These are phyloP conservation scores for Rickenella mellea DNA, from an alignment of 768 basidiomycete genomes.

Conservation along the genomic window DNA sequence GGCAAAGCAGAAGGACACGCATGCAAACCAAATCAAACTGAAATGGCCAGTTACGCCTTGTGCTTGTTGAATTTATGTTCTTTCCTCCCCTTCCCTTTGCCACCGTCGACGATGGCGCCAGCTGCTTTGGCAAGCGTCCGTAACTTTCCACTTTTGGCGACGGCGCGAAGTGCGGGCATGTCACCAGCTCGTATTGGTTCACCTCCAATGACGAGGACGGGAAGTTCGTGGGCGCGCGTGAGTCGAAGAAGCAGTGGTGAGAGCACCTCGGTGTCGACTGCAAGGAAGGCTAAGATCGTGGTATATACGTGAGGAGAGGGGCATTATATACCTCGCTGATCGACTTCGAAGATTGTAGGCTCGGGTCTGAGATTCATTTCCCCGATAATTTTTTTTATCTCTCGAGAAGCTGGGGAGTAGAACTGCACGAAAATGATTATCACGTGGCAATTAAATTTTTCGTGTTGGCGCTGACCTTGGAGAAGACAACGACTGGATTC, in stretches of 20 bases:
- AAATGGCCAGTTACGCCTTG: too few species aligned
- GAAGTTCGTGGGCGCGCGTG: slow-evolving; percentile 43
- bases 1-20: too few species aligned
- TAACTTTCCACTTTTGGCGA: slow-evolving; percentile 44
- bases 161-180: slow-evolving; percentile 39
- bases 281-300: neutral
- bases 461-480: neutral
- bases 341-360: slow-evolving; percentile 63
- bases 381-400: slow-evolving; percentile 50
- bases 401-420: slow-evolving; percentile 57
- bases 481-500: slow-evolving; percentile 66
- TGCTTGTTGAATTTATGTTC: neutral
- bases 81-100: slow-evolving; percentile 44
- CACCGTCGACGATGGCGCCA: slow-evolving; percentile 46
- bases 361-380: slow-evolving; percentile 49
- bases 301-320: neutral
- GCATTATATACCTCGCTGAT: slow-evolving; percentile 38
- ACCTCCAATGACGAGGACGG: slow-evolving; percentile 64
- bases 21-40: too few species aligned
- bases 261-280: slow-evolving; percentile 57
- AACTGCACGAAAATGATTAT: slow-evolving; percentile 26
- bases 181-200: slow-evolving; percentile 37
- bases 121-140: slow-evolving; percentile 38
- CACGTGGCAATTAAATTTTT: slow-evolving; percentile 2
- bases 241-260: slow-evolving; percentile 53